Conservation (phyloP, 2,329 filamentous ascomycete species). For the Scytalidium lignicola region DNA sequence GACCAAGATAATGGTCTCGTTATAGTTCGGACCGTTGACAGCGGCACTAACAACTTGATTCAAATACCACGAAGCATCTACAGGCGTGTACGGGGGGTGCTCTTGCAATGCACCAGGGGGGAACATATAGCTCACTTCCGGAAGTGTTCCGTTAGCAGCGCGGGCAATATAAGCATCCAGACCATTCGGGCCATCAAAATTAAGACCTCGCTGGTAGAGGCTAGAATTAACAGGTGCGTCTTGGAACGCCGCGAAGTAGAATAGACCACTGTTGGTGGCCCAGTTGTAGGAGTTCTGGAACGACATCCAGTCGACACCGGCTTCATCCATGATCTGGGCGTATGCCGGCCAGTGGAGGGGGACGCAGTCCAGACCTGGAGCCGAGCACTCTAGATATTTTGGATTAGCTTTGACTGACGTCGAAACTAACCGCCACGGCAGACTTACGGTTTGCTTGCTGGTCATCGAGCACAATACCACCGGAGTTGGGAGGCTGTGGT, state of each 20-base stretch:
- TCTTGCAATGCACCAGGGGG: slow-evolving; percentile 45
- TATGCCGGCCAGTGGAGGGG: slow-evolving; percentile 41
- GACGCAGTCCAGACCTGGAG: slow-evolving; percentile 35
- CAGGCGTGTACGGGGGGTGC: slow-evolving; percentile 45
- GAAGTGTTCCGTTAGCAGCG: slow-evolving; percentile 44
- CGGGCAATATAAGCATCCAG: slow-evolving; percentile 42
- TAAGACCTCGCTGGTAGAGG: slow-evolving; percentile 34
- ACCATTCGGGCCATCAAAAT: slow-evolving; percentile 5
- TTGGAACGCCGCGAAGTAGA: slow-evolving; percentile 38
- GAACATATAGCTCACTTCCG: slow-evolving; percentile 44
- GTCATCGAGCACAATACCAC: slow-evolving; percentile 37
- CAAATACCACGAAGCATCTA: slow-evolving; percentile 48
- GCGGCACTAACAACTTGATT: slow-evolving; percentile 45
- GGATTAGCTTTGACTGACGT: not conserved
- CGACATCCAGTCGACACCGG: slow-evolving; percentile 39
- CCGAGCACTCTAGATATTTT: slow-evolving; percentile 33
- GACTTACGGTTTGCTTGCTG: slow-evolving; percentile 31
- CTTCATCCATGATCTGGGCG: slow-evolving; percentile 35
- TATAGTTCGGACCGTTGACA: slow-evolving; percentile 43
- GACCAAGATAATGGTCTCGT: slow-evolving; percentile 42
- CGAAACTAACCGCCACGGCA: not conserved
- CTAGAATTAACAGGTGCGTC: slow-evolving; percentile 31
- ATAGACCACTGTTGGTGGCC: slow-evolving; percentile 38
- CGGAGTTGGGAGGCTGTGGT: slow-evolving; percentile 27
- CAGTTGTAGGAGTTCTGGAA: slow-evolving; percentile 39